These are phyloP conservation scores for Poa annua DNA, from an alignment of 176 grass and related monocot genomes.

Conservation along the genomic window DNA sequence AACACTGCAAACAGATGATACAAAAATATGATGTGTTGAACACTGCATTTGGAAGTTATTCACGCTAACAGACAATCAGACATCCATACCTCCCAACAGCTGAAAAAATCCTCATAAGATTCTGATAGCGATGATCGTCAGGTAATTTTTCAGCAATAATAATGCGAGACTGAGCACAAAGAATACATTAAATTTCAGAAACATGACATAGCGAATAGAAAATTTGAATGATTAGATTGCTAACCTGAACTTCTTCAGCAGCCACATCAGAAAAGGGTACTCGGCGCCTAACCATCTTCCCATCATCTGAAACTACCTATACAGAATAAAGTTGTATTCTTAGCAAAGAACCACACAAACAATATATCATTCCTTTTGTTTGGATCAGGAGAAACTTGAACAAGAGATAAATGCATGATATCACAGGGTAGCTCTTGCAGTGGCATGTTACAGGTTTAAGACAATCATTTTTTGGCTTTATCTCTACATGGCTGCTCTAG, in stretches of 20 bases:
- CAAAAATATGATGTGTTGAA: slow-evolving; percentile 32
- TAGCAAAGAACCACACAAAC: slow-evolving; percentile 17
- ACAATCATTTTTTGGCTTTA: background rate
- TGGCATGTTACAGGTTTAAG: background rate
- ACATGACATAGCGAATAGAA: slow-evolving; percentile 8
- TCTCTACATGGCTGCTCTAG: slow-evolving; percentile 1
- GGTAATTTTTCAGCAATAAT: slow-evolving; percentile 97
- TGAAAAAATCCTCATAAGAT: slow-evolving; percentile 96
- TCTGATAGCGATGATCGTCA: slow-evolving; percentile 88
- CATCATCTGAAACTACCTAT: slow-evolving; percentile 95
- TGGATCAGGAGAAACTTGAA: slow-evolving; percentile 8
- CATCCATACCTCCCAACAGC: slow-evolving; percentile 75
- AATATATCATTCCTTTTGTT: background rate
- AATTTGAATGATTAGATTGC: slow-evolving; percentile 2
- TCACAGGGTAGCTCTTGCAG: slow-evolving; percentile 14
- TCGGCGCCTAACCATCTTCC: slow-evolving; percentile 72
- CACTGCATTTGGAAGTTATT: slow-evolving; percentile 18
- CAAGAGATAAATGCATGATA: slow-evolving; percentile 15
- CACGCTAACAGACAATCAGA: slow-evolving; percentile 34
- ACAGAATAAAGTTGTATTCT: slow-evolving; percentile 1
- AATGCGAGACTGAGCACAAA: slow-evolving; percentile 69
- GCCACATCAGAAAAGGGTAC: slow-evolving; percentile 72
- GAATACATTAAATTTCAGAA: slow-evolving; percentile 30
- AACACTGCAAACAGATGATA: slow-evolving; percentile 64
- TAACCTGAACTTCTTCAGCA: slow-evolving; percentile 88